These are phyloP conservation scores for Austropuccinia psidii DNA, from an alignment of 1,284 basidiomycete genomes.

Conservation along the genomic window DNA sequence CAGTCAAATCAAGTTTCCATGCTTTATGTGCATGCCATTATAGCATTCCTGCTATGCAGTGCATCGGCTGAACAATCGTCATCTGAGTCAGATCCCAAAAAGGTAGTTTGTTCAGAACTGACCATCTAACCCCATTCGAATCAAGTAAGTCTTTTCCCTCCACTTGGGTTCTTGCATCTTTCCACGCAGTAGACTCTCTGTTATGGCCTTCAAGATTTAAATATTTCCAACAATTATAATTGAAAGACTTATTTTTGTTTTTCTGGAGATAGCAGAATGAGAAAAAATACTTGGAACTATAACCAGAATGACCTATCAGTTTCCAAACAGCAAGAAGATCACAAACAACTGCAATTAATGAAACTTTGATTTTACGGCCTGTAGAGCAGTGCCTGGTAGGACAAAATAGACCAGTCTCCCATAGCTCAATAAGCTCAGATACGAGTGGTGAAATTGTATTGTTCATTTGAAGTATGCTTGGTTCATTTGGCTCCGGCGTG, in stretches of 20 bases:
- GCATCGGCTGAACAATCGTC: constrained; percentile 30
- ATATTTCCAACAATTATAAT: background rate
- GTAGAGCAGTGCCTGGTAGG: background rate
- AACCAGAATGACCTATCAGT: constrained; percentile 17
- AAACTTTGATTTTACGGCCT: background rate
- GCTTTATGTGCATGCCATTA: constrained; percentile 16
- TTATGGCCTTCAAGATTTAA: constrained; percentile 20
- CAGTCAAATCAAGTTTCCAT: constrained; percentile 11
- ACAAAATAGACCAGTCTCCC: background rate
- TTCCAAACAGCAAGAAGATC: constrained; percentile 13
- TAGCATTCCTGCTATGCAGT: constrained; percentile 18
- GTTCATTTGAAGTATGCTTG: constrained; percentile 24
- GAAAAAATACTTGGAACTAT: constrained; percentile 20
- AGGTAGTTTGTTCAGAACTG: constrained; percentile 11
- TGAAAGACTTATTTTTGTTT: background rate
- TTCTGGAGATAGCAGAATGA: constrained; percentile 28
- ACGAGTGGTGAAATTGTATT: constrained; percentile 17
- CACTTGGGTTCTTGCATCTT: constrained; percentile 9
- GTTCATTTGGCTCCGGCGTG: constrained; percentile 19
- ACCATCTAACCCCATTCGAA: constrained; percentile 5
- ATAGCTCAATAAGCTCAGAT: constrained; percentile 11
- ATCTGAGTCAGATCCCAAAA: constrained; percentile 24
- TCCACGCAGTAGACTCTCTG: constrained; percentile 8
- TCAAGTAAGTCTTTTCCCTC: background rate
- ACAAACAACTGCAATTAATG: constrained; percentile 27